Percentiles rank a stretch among this genome's conserved stretches.
Evolutionary conservation across 208 protist species (phyloP).

Genomic region (Acanthamoeba divionensis): DNA sequence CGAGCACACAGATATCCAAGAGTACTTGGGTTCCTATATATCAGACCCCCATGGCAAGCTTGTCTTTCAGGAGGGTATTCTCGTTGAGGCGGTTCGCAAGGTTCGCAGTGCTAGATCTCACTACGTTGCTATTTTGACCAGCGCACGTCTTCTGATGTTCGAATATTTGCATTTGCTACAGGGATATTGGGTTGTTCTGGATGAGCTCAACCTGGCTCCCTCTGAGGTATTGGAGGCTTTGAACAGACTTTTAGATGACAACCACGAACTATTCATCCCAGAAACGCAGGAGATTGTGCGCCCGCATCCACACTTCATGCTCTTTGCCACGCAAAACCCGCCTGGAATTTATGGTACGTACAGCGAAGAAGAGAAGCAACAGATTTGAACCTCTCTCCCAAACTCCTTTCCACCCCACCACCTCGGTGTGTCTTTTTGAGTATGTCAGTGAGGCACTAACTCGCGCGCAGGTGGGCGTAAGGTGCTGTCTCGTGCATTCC

Average conservation of each 20-base stretch:
- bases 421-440: background rate
- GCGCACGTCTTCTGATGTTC: background rate
- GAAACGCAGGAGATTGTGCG: slow-evolving; percentile 94
- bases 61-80: slow-evolving; percentile 93
- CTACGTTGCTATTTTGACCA: background rate
- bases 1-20: slow-evolving; percentile 99
- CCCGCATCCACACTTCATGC: slow-evolving; percentile 96
- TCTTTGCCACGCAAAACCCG: slow-evolving; percentile 99
- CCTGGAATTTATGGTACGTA: slow-evolving; percentile 90
- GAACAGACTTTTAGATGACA: slow-evolving; percentile 99
- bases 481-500: slow-evolving; percentile 98
- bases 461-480: slow-evolving; percentile 90
- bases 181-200: slow-evolving; percentile 99
- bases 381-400: background rate
- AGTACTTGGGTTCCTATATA: slow-evolving; percentile 98
- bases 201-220: slow-evolving; percentile 99
- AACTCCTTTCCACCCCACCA: background rate
- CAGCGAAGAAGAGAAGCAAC: background rate
- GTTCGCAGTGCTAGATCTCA: background rate
- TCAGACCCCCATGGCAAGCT: slow-evolving; percentile 93
- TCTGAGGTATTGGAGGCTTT: slow-evolving; percentile 99
- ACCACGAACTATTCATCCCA: slow-evolving; percentile 98
- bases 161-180: background rate
- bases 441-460: slow-evolving; percentile 68
- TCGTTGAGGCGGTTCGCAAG: slow-evolving; percentile 93